phyloP scores from a whole-genome alignment of 345 rosid species.

The Pistacia vera region DNA sequence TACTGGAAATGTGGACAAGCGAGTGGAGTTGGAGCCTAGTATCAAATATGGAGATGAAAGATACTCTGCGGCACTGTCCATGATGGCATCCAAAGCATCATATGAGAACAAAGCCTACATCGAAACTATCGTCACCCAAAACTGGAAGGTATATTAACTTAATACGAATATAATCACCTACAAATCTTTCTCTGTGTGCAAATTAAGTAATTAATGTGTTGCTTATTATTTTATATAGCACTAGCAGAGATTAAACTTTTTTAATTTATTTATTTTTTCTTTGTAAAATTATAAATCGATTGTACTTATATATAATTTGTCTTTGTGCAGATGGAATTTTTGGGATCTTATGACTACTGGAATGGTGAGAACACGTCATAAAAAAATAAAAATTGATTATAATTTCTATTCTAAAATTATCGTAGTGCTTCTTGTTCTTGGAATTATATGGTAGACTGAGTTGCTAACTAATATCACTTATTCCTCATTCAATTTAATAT shows the following conservation, averaged over 20 bases:
- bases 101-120: constrained; percentile 67
- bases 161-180: too few relatives aligned
- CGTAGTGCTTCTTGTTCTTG: too few relatives aligned
- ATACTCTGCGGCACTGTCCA: constrained; percentile 52
- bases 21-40: constrained; percentile 47
- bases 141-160: constrained; percentile 51
- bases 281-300: neutral
- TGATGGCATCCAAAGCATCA: constrained; percentile 68
- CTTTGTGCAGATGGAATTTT: constrained; percentile 55
- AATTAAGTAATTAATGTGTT: too few relatives aligned
- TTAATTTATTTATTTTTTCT: neutral
- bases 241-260: neutral
- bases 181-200: neutral
- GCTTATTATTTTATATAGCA: too few relatives aligned
- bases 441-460: too few relatives aligned
- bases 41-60: constrained; percentile 39
- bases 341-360: constrained; percentile 67
- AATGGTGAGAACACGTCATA: constrained; percentile 45
- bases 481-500: neutral
- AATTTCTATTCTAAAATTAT: too few relatives aligned
- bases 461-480: too few relatives aligned
- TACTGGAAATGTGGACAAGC: constrained; percentile 46
- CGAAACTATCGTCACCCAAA: constrained; percentile 32
- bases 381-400: neutral
- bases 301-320: neutral